These are phyloP conservation scores for Harringtonia lauricola DNA, from an alignment of 2,329 filamentous ascomycete species.

Conservation along the genomic window DNA sequence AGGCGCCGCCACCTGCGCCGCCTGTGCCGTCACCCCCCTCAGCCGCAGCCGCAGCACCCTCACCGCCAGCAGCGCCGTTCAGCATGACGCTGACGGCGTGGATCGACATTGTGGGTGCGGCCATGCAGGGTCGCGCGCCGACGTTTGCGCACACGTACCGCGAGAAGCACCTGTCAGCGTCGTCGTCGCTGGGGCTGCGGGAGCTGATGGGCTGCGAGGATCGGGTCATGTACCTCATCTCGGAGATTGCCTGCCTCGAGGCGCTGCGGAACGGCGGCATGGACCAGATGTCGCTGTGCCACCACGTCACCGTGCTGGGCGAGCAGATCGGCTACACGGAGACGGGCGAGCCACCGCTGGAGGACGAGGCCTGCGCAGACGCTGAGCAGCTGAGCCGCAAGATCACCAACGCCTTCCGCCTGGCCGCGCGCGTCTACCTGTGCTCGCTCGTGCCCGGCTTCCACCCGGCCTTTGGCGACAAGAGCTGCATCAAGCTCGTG, in stretches of 20 bases:
- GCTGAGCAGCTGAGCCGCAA: constrained; percentile 78
- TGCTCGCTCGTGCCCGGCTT: constrained; percentile 89
- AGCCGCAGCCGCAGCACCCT: too few relatives aligned
- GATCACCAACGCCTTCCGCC: constrained; percentile 81
- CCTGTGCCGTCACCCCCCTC: constrained; percentile 57
- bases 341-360: constrained; percentile 44
- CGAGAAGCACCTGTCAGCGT: constrained; percentile 71
- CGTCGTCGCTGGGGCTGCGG: constrained; percentile 59
- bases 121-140: constrained; percentile 78
- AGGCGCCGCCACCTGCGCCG: constrained; percentile 27
- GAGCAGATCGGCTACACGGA: constrained; percentile 80
- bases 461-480: constrained; percentile 60
- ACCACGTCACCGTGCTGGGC: constrained; percentile 79
- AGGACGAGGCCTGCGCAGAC: constrained; percentile 61
- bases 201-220: constrained; percentile 98
- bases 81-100: constrained; percentile 91
- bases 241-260: constrained; percentile 92
- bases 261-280: constrained; percentile 74
- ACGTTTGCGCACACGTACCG: constrained; percentile 92
- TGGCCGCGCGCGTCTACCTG: constrained; percentile 92
- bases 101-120: constrained; percentile 95
- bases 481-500: constrained; percentile 65
- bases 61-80: too few relatives aligned
- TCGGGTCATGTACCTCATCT: constrained; percentile 94
- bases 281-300: constrained; percentile 77